Conservation (phyloP, 1,139 yeast species). For the Protomyces arabidopsidicola region DNA sequence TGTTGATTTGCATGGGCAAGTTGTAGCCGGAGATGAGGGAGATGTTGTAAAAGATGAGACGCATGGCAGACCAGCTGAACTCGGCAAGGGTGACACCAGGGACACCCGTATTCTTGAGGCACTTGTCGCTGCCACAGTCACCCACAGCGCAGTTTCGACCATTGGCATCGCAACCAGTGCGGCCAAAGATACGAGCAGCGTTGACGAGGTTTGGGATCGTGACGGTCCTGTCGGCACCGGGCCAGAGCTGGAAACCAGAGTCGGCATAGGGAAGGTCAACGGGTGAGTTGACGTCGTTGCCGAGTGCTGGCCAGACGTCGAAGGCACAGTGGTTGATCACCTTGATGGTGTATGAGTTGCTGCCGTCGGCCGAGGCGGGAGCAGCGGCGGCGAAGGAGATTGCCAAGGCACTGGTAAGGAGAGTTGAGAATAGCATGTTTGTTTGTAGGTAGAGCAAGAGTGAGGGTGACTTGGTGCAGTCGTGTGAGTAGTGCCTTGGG, state of each 20-base stretch:
- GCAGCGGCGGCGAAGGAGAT: background rate
- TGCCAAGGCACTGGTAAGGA: background rate
- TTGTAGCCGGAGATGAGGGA: slow-evolving; percentile 19
- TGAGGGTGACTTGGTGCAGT: background rate
- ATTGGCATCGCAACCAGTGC: slow-evolving; percentile 16
- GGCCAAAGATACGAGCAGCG: slow-evolving; percentile 23
- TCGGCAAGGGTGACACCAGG: slow-evolving; percentile 25
- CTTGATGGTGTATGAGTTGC: slow-evolving; percentile 8
- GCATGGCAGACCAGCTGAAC: slow-evolving; percentile 26
- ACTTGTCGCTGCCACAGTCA: slow-evolving; percentile 20
- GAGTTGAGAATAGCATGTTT: background rate
- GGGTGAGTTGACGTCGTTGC: slow-evolving; percentile 16
- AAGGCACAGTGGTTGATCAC: slow-evolving; percentile 15
- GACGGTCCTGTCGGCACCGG: slow-evolving; percentile 9
- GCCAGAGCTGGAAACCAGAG: slow-evolving; percentile 15
- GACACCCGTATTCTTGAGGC: slow-evolving; percentile 14
- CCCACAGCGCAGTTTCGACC: slow-evolving; percentile 20
- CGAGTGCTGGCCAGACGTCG: slow-evolving; percentile 25
- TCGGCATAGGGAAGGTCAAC: background rate
- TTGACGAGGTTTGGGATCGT: slow-evolving; percentile 10
- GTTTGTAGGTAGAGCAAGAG: background rate
- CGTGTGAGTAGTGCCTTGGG: background rate
- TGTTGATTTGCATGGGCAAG: slow-evolving; percentile 17
- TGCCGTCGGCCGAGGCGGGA: background rate
- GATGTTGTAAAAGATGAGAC: slow-evolving; percentile 24